Base-by-base conservation (phyloP, 768 basidiomycete species). In the Boletus eberwhitei region DNA sequence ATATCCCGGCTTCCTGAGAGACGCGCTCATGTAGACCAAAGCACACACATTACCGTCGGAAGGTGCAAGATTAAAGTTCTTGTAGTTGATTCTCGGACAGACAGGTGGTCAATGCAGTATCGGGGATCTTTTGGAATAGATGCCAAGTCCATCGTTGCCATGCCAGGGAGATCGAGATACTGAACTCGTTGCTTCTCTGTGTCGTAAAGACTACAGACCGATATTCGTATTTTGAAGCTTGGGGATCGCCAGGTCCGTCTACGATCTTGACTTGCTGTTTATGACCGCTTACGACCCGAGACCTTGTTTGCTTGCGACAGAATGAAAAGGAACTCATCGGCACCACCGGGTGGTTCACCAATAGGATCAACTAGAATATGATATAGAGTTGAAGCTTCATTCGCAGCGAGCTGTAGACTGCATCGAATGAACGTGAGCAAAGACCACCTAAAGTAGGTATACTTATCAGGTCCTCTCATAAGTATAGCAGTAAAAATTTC, bases 1-100 rank as follows among this genome's bases (percentile, higher is more conserved):
- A 26, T 59, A 50, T 40, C 57, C 57, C 3, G 43, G 52, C 3
- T 59, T 53, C 36, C 40, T 44, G 42, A 59, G 57, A 24, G 46
- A 53, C 13, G 44, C 38, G 16, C 45, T 52, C 32, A 46, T 48
- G 41, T 31, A 57, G n/a, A 37, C 37, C 24, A 14, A 19, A 8
- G 38, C 29, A 16, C 44, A 38, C 29, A 21, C 26, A 19, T 43
- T 13, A 4, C 35, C 29, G 19, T 41, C 13, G 3, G 35, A 21
- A 36, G 36, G 21, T 41, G 32, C 19, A 35, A 36, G 26, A 43
- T 35, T 17, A 38, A 11, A 7, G 26, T 37, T 29, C 1, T 32
- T 17, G 24, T 17, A 34, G 24, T 48, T 6, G 4, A 19, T 9
- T 26, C 22, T 50, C 9, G 46, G n/a, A n/a, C 5, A 21, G 42